Base-by-base conservation (phyloP, 768 basidiomycete genomes). In the Lactarius tabidus region DNA sequence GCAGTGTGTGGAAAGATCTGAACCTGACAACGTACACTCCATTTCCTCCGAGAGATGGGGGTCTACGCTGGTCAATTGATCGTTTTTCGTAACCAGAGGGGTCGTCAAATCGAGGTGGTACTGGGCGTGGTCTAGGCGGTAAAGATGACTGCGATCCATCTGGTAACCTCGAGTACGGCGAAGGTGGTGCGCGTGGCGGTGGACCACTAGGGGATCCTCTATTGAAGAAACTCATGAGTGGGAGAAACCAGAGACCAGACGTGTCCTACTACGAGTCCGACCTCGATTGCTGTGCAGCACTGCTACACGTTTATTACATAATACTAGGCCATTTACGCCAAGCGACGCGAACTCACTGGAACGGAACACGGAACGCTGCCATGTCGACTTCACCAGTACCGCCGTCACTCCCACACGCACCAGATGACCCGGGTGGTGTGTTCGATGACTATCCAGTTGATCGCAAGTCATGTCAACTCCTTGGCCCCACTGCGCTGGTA, bases 401-500 rank as follows among this genome's bases (percentile, higher is more conserved):
- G 20, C 57, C 57, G 5, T 39, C 41, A 52, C 23, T 20, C 48
- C 52, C 45, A 12, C 39, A 57, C 38, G 17, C 48, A 36, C 59
- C 64, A 18, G n/a, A 26, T 53, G 43, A n/a, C 1, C 60, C 64
- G 2, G 62, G 35, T 15, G 68, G 52, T 8, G 43, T 74, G 3
- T 72, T 75, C n/a, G 73, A 74, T 14, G 75, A 78, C 26, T 70
- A 75, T 0, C 76, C 79, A 2, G 72, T 82, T 55, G 81, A 83
- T 71, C 75, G 75, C 64, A 77, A 71, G 36, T 74, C 75, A 67
- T 84, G 80, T 73, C 72, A 73, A 63, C 77, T 82, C 8, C 73
- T 83, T 45, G 81, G 83, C 15, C 80, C 80, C 0, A 80, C 81
- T 38, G 82, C 79, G 10, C 75, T 82, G 70, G 76, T 77, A 68